Evolutionary conservation across 1,139 yeast species (phyloP).

Genomic region (Tardiomyces blankii): DNA sequence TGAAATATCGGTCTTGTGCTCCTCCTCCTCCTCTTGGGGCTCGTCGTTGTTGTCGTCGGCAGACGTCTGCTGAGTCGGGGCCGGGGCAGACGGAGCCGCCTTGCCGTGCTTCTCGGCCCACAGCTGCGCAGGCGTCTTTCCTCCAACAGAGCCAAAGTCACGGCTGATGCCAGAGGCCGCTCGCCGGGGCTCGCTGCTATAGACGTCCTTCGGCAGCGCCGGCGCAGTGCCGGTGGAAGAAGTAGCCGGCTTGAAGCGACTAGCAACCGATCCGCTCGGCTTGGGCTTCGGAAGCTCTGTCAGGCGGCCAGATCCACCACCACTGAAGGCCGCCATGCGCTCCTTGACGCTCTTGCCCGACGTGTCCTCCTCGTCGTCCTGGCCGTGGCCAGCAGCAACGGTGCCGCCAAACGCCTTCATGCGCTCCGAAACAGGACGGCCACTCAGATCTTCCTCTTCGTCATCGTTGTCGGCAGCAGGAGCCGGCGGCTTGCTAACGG

Average conservation of each 20-base stretch:
- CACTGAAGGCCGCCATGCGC: conserved; percentile 17
- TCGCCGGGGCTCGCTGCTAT: conserved; percentile 34
- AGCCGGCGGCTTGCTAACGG: conserved; percentile 7
- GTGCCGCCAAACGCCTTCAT: conserved; percentile 21
- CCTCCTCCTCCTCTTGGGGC: conserved; percentile 6
- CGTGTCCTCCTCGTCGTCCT: conserved; percentile 8
- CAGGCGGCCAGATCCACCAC: conserved; percentile 29
- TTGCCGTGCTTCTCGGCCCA: conserved; percentile 91
- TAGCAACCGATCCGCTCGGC: conserved; percentile 38
- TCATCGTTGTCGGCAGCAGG: conserved; percentile 9
- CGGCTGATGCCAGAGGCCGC: conserved; percentile 59
- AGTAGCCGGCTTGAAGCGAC: conserved; percentile 31
- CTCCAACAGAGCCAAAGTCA: conserved; percentile 60
- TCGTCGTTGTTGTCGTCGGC: conserved; percentile 3
- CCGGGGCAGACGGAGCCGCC: conserved; percentile 4
- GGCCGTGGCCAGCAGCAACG: conserved; percentile 8
- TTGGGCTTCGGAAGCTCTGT: conserved; percentile 60
- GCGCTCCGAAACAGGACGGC: conserved; percentile 34
- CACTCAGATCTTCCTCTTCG: conserved; percentile 19
- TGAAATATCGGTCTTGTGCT: background rate
- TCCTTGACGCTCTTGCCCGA: conserved; percentile 15
- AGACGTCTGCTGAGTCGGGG: too few species aligned
- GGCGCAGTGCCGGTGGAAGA: conserved; percentile 22
- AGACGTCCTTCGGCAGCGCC: conserved; percentile 35
- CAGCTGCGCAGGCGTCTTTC: conserved; percentile 87